Percentiles rank a stretch among this genome's conserved stretches.
These are phyloP conservation scores for Apostasia ramifera DNA, from an alignment of 106 monocot genomes.

Conservation along the genomic window DNA sequence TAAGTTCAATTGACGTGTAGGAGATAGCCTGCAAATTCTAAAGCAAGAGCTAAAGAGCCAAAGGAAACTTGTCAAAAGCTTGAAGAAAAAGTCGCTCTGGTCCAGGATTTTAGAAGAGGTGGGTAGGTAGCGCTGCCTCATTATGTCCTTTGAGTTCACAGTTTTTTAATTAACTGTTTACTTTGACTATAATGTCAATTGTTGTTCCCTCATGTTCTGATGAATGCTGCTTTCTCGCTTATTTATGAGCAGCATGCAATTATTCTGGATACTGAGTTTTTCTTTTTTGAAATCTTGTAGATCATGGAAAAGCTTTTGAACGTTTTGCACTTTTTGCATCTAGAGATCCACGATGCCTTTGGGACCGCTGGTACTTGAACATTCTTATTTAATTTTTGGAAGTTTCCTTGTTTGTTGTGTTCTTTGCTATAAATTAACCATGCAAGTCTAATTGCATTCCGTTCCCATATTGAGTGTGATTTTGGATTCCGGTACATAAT, in stretches of 20 bases:
- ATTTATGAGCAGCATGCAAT: no score
- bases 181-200: neutral
- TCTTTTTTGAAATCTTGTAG: constrained; percentile 26
- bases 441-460: neutral
- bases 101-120: constrained; percentile 92
- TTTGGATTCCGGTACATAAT: neutral
- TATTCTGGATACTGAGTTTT: neutral
- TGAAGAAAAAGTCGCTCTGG: constrained; percentile 89
- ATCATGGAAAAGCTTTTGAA: constrained; percentile 95
- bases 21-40: constrained; percentile 78
- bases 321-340: constrained; percentile 81
- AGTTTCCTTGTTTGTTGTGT: neutral
- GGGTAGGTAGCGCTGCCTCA: constrained; percentile 25
- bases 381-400: neutral
- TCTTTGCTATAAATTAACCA: neutral
- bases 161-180: neutral
- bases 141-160: neutral
- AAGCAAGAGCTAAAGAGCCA: constrained; percentile 93
- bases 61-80: constrained; percentile 79
- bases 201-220: neutral
- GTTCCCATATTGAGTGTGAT: neutral
- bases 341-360: constrained; percentile 77
- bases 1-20: constrained; percentile 22
- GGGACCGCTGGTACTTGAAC: constrained; percentile 59
- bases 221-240: no score